A percentile compares a stretch with the other conserved stretches of the same genome.
These are phyloP conservation scores for Aspergillus sp. DNA, from an alignment of 2,329 filamentous ascomycete genomes.

Conservation along the genomic window DNA sequence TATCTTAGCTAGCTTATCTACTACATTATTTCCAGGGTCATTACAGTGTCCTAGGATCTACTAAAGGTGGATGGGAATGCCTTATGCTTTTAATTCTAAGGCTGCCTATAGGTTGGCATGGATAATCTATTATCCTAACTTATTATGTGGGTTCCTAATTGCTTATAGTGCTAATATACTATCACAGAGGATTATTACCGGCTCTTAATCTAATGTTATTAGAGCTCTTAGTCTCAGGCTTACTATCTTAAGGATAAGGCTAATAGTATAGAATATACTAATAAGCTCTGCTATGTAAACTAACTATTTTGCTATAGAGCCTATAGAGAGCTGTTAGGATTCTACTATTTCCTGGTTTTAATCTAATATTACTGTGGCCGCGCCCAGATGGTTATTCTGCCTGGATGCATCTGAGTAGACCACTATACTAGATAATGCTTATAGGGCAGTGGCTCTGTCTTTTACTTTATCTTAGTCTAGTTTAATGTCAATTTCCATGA, in stretches of 20 bases:
- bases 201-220: neutral
- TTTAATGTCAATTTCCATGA: too few relatives aligned
- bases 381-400: too few relatives aligned
- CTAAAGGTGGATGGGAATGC: neutral
- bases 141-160: conserved; percentile 11
- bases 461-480: too few relatives aligned
- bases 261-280: conserved; percentile 9
- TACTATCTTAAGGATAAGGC: conserved; percentile 3
- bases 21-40: neutral
- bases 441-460: too few relatives aligned
- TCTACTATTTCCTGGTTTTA: neutral
- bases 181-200: conserved; percentile 9
- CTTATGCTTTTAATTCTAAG: neutral
- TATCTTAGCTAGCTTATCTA: neutral
- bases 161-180: conserved; percentile 9
- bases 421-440: too few relatives aligned
- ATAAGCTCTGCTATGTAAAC: conserved; percentile 13
- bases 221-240: neutral
- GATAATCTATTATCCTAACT: conserved; percentile 7
- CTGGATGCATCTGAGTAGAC: too few relatives aligned
- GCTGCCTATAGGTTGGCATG: conserved; percentile 1
- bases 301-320: conserved; percentile 8
- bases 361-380: too few relatives aligned
- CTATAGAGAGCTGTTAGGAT: conserved; percentile 3
- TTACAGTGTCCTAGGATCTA: neutral